Evolutionary conservation across 352 stramenopile species (phyloP).

Genomic region (Phytophthora colocasiae): DNA sequence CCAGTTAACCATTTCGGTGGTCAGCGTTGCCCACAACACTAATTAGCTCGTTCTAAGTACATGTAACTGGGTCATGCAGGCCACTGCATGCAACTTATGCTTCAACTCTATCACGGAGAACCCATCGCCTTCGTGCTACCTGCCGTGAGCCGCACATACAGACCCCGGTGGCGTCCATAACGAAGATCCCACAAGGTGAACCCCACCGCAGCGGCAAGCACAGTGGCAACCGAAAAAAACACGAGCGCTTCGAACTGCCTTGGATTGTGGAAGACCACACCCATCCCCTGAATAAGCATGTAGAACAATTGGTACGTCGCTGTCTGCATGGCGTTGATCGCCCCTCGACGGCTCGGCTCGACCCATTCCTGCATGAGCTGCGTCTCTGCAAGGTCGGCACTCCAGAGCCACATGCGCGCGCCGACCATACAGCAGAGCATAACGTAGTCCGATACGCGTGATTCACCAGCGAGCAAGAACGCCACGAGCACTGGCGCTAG

Average conservation of each 20-base stretch:
- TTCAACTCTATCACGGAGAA: constrained; percentile 5
- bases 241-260: constrained; percentile 64
- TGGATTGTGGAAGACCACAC: constrained; percentile 62
- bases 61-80: too few relatives aligned
- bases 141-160: constrained; percentile 30
- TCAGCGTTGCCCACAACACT: too few relatives aligned
- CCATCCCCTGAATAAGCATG: constrained; percentile 62
- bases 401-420: constrained; percentile 65
- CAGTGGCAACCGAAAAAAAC: constrained; percentile 54
- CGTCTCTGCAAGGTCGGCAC: constrained; percentile 61
- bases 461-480: constrained; percentile 60
- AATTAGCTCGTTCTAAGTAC: too few relatives aligned
- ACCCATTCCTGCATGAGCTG: constrained; percentile 83
- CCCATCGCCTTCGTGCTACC: not conserved
- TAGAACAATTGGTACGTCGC: constrained; percentile 73
- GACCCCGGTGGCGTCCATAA: constrained; percentile 43
- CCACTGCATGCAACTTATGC: not conserved
- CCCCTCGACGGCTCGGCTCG: constrained; percentile 47
- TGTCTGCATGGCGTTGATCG: constrained; percentile 74
- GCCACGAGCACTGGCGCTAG: constrained; percentile 48
- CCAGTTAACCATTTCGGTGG: too few relatives aligned
- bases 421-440: constrained; percentile 60
- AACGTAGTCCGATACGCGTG: constrained; percentile 55
- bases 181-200: constrained; percentile 60
- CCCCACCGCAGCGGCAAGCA: constrained; percentile 55